phyloP scores from a whole-genome alignment of 2,329 filamentous ascomycete species.

The Epichloe festucae region DNA sequence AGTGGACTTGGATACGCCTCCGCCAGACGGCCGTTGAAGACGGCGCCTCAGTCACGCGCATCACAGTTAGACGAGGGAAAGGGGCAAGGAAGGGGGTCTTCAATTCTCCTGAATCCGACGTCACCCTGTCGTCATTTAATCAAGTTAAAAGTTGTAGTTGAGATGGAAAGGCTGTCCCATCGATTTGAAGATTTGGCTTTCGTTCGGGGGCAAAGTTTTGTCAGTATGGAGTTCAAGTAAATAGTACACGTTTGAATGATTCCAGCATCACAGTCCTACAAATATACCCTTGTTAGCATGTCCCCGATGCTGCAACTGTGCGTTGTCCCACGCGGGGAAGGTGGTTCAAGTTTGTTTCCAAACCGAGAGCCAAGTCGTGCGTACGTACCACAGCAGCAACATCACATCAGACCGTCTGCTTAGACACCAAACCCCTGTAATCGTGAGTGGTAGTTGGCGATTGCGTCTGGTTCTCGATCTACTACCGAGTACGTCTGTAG shows the following conservation, averaged over 20 bases:
- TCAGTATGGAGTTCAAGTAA: not conserved
- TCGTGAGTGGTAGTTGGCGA: too few relatives aligned
- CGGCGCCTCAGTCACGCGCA: not conserved
- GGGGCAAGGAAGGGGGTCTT: not conserved
- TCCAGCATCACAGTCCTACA: not conserved
- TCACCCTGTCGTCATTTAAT: too few relatives aligned
- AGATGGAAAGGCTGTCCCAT: conserved; percentile 1
- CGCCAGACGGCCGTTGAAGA: conserved; percentile 21
- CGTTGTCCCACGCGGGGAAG: too few relatives aligned
- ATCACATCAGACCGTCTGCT: too few relatives aligned
- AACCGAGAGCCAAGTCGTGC: too few relatives aligned
- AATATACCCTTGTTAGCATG: not conserved
- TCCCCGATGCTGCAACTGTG: too few relatives aligned
- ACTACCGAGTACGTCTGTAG: too few relatives aligned
- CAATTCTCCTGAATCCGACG: too few relatives aligned
- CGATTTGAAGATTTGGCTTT: not conserved
- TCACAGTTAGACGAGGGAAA: not conserved
- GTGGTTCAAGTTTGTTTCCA: too few relatives aligned
- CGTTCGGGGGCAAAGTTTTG: not conserved
- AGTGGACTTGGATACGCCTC: conserved; percentile 43
- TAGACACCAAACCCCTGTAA: too few relatives aligned
- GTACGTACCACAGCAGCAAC: too few relatives aligned
- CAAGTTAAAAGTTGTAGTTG: not conserved
- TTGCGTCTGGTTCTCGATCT: too few relatives aligned
- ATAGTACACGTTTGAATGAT: not conserved